Percentiles rank a stretch among this genome's conserved stretches.
Conservation (phyloP, 1,284 basidiomycete species). For the Cryptococcus sp. region DNA sequence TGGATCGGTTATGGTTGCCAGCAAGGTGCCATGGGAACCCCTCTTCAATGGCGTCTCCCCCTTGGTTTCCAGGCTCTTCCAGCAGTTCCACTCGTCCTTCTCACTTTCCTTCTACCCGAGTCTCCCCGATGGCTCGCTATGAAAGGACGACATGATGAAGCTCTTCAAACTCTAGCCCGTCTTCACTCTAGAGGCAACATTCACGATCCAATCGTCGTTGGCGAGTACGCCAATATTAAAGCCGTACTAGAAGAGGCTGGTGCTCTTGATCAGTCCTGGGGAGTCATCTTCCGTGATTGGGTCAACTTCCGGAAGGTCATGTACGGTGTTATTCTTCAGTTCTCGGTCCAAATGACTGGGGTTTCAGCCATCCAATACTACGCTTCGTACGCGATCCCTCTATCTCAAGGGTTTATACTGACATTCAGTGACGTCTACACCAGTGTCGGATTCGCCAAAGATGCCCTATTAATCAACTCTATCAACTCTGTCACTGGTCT, state of each 20-base stretch:
- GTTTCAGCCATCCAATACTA: slow-evolving; percentile 55
- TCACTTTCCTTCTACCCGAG: slow-evolving; percentile 54
- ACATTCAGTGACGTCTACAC: slow-evolving; percentile 6
- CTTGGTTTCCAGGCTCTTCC: slow-evolving; percentile 50
- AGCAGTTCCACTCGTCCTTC: slow-evolving; percentile 56
- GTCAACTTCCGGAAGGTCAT: slow-evolving; percentile 52
- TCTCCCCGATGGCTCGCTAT: slow-evolving; percentile 60
- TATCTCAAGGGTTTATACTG: no score
- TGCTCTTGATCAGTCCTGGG: slow-evolving; percentile 30
- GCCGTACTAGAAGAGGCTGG: slow-evolving; percentile 36
- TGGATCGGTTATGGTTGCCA: slow-evolving; percentile 50
- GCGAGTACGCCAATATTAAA: slow-evolving; percentile 47
- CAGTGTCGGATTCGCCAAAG: slow-evolving; percentile 50
- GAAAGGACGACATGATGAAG: slow-evolving; percentile 55
- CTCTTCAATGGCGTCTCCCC: slow-evolving; percentile 56
- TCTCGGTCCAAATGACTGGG: slow-evolving; percentile 54
- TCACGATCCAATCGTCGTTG: slow-evolving; percentile 42
- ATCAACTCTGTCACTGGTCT: slow-evolving; percentile 60
- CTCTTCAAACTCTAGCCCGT: slow-evolving; percentile 55
- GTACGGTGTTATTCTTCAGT: slow-evolving; percentile 48
- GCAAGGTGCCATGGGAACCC: slow-evolving; percentile 27
- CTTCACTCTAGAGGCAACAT: slow-evolving; percentile 55
- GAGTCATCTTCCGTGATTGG: slow-evolving; percentile 50
- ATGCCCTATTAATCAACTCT: slow-evolving; percentile 57
- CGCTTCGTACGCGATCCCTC: slow-evolving; percentile 33